Conservation (phyloP, 805 yeast genomes). For the Pichia thaimueangensis region DNA sequence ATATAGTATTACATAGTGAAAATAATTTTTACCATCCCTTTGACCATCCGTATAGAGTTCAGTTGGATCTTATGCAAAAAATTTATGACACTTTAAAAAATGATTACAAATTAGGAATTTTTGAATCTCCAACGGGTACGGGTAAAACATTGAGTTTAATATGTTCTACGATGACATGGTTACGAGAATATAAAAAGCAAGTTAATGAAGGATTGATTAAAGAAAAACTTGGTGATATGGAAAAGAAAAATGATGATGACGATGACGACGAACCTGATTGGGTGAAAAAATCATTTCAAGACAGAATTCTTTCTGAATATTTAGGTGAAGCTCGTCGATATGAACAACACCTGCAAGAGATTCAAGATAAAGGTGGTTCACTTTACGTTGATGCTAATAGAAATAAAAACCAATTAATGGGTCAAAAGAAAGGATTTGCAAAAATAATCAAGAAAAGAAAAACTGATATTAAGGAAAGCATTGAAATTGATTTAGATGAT, state of each 20-base stretch:
- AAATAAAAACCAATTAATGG: conserved; percentile 6
- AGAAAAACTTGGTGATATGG: conserved; percentile 4
- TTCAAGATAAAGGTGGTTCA: conserved; percentile 25
- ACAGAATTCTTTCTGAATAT: conserved; percentile 29
- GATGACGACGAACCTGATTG: conserved; percentile 40
- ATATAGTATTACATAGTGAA: too few species aligned
- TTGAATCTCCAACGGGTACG: conserved; percentile 93
- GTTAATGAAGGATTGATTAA: conserved; percentile 10
- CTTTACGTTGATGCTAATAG: conserved; percentile 16
- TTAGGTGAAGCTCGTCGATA: conserved; percentile 31
- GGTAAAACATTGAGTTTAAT: conserved; percentile 87
- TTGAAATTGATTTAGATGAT: conserved; percentile 10
- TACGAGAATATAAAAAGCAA: conserved; percentile 27
- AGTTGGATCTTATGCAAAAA: conserved; percentile 65
- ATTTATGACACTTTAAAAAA: conserved; percentile 56
- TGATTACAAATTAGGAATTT: conserved; percentile 61
- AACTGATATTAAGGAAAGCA: not conserved
- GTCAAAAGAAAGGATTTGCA: conserved; percentile 21
- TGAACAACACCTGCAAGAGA: conserved; percentile 35
- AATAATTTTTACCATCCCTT: conserved; percentile 64
- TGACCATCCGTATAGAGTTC: conserved; percentile 67
- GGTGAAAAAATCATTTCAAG: conserved; percentile 29
- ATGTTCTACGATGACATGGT: conserved; percentile 82
- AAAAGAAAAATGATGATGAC: conserved; percentile 22
- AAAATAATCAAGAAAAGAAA: conserved; percentile 24